Evolutionary conservation across 1,284 basidiomycete species (phyloP).

Genomic region (Anthracocystis walkeri): DNA sequence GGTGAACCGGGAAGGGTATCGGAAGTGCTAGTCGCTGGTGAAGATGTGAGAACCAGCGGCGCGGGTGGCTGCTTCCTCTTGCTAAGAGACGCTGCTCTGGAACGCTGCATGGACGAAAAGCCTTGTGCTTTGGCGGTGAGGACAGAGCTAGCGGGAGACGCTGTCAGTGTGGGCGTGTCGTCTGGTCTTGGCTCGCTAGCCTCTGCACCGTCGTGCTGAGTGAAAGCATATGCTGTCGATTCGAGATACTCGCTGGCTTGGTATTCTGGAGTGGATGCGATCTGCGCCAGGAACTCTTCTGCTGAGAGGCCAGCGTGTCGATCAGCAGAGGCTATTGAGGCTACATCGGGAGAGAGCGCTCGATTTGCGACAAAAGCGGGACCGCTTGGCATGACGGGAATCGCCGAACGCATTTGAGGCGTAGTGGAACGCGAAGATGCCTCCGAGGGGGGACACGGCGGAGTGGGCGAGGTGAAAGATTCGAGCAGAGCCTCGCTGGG

Average conservation of each 20-base stretch:
- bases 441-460: constrained; percentile 9
- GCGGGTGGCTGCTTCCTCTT: constrained; percentile 36
- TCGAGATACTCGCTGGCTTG: constrained; percentile 42
- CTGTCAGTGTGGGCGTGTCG: constrained; percentile 5
- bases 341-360: constrained; percentile 20
- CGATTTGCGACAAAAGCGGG: constrained; percentile 31
- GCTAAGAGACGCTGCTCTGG: constrained; percentile 22
- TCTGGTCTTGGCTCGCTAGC: background rate
- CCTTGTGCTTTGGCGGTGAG: constrained; percentile 20
- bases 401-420: constrained; percentile 34
- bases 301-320: constrained; percentile 21
- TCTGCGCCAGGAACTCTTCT: constrained; percentile 41
- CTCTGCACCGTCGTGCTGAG: background rate
- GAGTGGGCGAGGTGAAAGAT: constrained; percentile 8
- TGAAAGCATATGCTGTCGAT: constrained; percentile 7
- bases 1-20: constrained; percentile 31
- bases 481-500: constrained; percentile 30
- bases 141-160: constrained; percentile 6
- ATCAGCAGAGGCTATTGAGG: constrained; percentile 1
- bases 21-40: constrained; percentile 29
- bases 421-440: constrained; percentile 36
- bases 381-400: constrained; percentile 46
- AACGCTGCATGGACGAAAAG: constrained; percentile 28
- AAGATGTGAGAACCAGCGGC: constrained; percentile 37
- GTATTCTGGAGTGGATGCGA: constrained; percentile 38